Evolutionary conservation across 2,329 filamentous ascomycete genomes (phyloP), one percentile per base, ranked within the genome.

Genomic region (Cercospora nicotianae): DNA sequence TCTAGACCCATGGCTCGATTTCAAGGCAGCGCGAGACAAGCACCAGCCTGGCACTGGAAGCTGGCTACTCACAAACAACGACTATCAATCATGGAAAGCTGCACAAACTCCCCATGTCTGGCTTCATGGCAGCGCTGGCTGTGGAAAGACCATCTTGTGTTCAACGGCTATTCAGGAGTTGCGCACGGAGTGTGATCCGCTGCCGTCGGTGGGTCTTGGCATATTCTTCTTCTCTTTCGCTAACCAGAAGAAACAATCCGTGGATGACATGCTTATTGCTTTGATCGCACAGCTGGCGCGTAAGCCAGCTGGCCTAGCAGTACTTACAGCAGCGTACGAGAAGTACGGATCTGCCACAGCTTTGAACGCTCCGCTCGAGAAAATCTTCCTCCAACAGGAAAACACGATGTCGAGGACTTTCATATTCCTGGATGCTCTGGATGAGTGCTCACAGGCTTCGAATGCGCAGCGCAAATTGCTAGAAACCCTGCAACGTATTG

Each of bases 81-180:
- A 48, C 16, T 74, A 75, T 65, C 36, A 61, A 31, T 39, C n/a
- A 2, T 75, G 73, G 74, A 67, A 70, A 31, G 6, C 28, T 1
- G 69, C 55, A 9, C 13, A 5, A 0, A 20, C 18, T 23, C 12
- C 23, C 4, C 57, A 64, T 61, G 18, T 75, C 5, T 75, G 73
- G 72, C 18, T 74, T 13, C 64, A 71, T 30, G 73, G 73, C 51
- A 72, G 66, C 33, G 58, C 72, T 57, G 73, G 73, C 9, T 71
- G 72, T 48, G 70, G 73, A 9, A 75, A 75, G 66, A 74, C 72
- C 8, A 55, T 73, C 6, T 64, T 75, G 5, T 69, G 62, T 60
- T 75, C 72, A 1, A 70, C 68, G 1, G 64, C 67, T 23, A 66
- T 74, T 8, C 61, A 70, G 9, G 65, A 72, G 20, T 4, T 65